Percentiles rank a stretch among this genome's conserved stretches.
Conservation (phyloP, 345 rosid genomes). For the Cardamine chenopodiifolia region DNA sequence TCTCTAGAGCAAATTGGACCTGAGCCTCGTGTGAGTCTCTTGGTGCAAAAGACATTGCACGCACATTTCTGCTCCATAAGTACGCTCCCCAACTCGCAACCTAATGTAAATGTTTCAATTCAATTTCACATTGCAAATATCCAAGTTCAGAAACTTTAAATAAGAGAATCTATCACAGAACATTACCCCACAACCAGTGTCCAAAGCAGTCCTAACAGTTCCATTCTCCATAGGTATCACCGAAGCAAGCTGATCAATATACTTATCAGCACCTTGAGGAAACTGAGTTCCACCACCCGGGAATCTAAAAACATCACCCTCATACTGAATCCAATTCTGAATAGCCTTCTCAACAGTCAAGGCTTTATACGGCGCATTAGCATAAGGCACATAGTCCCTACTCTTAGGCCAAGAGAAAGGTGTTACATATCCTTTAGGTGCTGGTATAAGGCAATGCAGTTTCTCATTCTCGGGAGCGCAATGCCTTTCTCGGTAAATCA, state of each 20-base stretch:
- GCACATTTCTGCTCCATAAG: conserved; percentile 95
- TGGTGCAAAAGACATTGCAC: conserved; percentile 98
- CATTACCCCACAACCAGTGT: conserved; percentile 99
- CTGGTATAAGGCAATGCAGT: conserved; percentile 81
- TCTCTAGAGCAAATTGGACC: conserved; percentile 97
- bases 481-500: conserved; percentile 93
- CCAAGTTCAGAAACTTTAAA: background rate
- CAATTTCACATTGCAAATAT: conserved; percentile 12
- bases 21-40: conserved; percentile 99
- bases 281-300: conserved; percentile 99
- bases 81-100: conserved; percentile 99
- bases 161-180: background rate
- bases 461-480: conserved; percentile 78
- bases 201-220: conserved; percentile 93
- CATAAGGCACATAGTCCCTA: conserved; percentile 94
- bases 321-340: conserved; percentile 98
- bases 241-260: conserved; percentile 90
- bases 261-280: conserved; percentile 98
- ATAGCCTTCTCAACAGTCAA: conserved; percentile 99
- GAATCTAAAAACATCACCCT: conserved; percentile 92
- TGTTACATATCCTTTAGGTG: conserved; percentile 92
- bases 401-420: conserved; percentile 99
- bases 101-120: conserved; percentile 38
- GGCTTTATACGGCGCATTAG: conserved; percentile 96
- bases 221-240: conserved; percentile 89